A percentile compares a stretch with the other conserved stretches of the same genome.
These are phyloP conservation scores for Arxiozyma slooffiae DNA, from an alignment of 1,139 yeast genomes.

Conservation along the genomic window DNA sequence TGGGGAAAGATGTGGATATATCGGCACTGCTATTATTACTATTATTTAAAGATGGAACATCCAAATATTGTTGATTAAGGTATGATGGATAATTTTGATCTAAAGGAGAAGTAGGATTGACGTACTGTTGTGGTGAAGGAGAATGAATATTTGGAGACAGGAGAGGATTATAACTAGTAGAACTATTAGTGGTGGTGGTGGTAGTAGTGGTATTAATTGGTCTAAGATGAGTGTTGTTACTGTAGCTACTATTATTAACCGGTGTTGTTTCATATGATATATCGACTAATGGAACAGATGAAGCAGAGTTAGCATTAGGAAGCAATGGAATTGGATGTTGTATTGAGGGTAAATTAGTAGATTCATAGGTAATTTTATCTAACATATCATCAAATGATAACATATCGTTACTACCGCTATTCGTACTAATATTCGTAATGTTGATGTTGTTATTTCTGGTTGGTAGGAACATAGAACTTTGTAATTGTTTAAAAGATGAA, in stretches of 20 bases:
- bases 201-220: background rate
- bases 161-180: background rate
- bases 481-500: background rate
- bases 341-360: background rate
- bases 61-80: background rate
- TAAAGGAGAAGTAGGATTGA: background rate
- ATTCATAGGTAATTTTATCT: constrained; percentile 3
- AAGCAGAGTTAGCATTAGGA: background rate
- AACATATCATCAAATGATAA: constrained; percentile 7
- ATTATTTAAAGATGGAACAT: background rate
- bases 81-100: constrained; percentile 21
- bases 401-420: background rate
- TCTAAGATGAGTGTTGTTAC: background rate
- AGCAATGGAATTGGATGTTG: constrained; percentile 1
- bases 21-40: constrained; percentile 22
- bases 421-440: background rate
- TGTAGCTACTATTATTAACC: background rate
- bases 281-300: background rate
- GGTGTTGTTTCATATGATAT: background rate
- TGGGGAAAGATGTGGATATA: background rate
- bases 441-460: background rate
- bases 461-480: background rate
- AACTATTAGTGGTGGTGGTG: background rate
- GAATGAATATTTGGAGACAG: constrained; percentile 2
- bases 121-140: background rate